phyloP scores from a whole-genome alignment of 2,329 filamentous ascomycete species.

The Cladosporium colombiae region DNA sequence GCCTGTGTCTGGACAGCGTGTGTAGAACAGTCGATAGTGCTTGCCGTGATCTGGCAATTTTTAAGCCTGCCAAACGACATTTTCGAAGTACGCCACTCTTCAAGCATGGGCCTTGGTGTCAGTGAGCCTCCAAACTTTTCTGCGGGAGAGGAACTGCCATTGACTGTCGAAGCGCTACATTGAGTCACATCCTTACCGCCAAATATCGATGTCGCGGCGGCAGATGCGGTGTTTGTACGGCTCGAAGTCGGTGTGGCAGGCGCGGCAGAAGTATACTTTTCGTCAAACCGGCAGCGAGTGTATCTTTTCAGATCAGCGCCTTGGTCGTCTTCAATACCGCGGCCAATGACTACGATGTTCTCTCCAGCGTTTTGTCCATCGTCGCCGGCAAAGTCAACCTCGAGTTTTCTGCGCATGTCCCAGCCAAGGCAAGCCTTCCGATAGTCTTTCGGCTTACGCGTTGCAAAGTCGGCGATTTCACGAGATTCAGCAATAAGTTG shows the following conservation, averaged over 20 bases:
- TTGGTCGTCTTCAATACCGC: conserved; percentile 65
- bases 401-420: conserved; percentile 85
- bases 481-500: conserved; percentile 75
- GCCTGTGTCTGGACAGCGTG: conserved; percentile 69
- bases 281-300: conserved; percentile 53
- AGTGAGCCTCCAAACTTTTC: conserved; percentile 31
- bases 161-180: conserved; percentile 37
- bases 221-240: conserved; percentile 31
- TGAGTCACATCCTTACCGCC: conserved; percentile 44
- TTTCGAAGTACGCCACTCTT: conserved; percentile 67
- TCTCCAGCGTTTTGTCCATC: conserved; percentile 78
- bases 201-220: conserved; percentile 45
- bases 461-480: conserved; percentile 77
- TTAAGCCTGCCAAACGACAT: conserved; percentile 63
- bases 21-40: conserved; percentile 71
- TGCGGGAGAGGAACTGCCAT: conserved; percentile 28
- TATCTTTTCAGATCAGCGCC: conserved; percentile 58
- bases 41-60: conserved; percentile 65
- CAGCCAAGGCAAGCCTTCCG: conserved; percentile 76
- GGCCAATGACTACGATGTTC: conserved; percentile 70
- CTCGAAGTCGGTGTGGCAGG: not conserved
- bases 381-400: conserved; percentile 86
- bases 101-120: conserved; percentile 41
- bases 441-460: conserved; percentile 74
- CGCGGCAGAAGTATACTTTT: conserved; percentile 20